A percentile compares a stretch with the other conserved stretches of the same genome.
Evolutionary conservation across 2,329 filamentous ascomycete species (phyloP).

Genomic region (Ascochyta pisi): DNA sequence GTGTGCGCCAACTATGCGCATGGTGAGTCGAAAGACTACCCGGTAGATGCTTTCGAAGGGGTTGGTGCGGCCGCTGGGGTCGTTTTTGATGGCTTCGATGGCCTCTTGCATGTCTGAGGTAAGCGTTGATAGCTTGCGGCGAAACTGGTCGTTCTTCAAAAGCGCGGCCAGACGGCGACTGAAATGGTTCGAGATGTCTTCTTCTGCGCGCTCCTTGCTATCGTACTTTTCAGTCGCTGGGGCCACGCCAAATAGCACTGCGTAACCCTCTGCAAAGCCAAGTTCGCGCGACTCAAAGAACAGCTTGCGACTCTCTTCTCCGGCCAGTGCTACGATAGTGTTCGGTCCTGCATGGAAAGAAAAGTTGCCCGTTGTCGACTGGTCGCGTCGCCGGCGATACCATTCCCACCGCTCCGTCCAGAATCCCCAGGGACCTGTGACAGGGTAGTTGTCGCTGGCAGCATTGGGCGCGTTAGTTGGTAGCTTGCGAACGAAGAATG

Average conservation of each 20-base stretch:
- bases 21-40: constrained; percentile 64
- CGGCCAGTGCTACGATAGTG: constrained; percentile 55
- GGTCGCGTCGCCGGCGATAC: constrained; percentile 42
- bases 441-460: constrained; percentile 42
- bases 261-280: constrained; percentile 52
- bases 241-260: constrained; percentile 36
- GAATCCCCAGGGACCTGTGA: constrained; percentile 56
- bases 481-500: constrained; percentile 27
- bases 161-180: constrained; percentile 28
- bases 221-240: constrained; percentile 23
- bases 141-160: constrained; percentile 38
- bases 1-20: constrained; percentile 61
- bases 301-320: constrained; percentile 51
- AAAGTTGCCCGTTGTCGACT: constrained; percentile 54
- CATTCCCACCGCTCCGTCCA: constrained; percentile 58
- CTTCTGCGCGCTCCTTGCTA: constrained; percentile 14
- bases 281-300: constrained; percentile 58
- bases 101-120: constrained; percentile 50
- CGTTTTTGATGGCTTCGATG: constrained; percentile 49
- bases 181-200: constrained; percentile 31
- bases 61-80: constrained; percentile 52
- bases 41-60: constrained; percentile 63
- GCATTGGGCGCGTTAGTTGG: constrained; percentile 31
- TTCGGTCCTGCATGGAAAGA: constrained; percentile 58
- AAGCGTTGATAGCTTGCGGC: constrained; percentile 50